Evolutionary conservation across 805 yeast genomes (phyloP).

Genomic region (Ogataea thermomethanolica): DNA sequence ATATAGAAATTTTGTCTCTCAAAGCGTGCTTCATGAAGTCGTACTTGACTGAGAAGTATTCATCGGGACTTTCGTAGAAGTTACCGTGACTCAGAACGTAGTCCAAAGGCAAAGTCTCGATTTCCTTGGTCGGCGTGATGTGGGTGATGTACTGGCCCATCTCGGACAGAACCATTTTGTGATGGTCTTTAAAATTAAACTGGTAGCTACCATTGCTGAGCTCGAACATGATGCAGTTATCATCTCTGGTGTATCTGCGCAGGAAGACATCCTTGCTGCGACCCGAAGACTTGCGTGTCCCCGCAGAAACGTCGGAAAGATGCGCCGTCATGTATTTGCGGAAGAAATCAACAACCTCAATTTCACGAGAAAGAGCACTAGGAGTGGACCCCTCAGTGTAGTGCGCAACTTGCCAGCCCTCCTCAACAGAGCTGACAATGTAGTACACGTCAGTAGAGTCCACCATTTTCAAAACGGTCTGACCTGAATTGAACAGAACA

Average conservation of each 20-base stretch:
- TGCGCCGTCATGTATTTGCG: slow-evolving; percentile 90
- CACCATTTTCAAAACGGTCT: slow-evolving; percentile 70
- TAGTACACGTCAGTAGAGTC: slow-evolving; percentile 66
- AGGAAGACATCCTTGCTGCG: slow-evolving; percentile 69
- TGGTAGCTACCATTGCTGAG: slow-evolving; percentile 90
- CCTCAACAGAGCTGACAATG: slow-evolving; percentile 44
- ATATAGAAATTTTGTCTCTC: slow-evolving; percentile 34
- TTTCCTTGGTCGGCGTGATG: slow-evolving; percentile 71
- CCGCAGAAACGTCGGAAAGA: slow-evolving; percentile 73
- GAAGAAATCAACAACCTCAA: slow-evolving; percentile 84
- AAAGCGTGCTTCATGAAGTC: slow-evolving; percentile 66
- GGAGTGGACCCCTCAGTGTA: slow-evolving; percentile 43
- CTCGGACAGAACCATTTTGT: slow-evolving; percentile 76
- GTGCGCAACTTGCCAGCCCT: slow-evolving; percentile 54
- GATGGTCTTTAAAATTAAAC: slow-evolving; percentile 94
- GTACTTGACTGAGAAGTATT: slow-evolving; percentile 45
- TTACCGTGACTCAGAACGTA: slow-evolving; percentile 45
- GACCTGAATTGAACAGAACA: slow-evolving; percentile 81
- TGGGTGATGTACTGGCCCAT: slow-evolving; percentile 75
- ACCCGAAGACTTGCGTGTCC: slow-evolving; percentile 37
- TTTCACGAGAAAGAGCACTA: slow-evolving; percentile 55
- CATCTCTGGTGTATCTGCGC: slow-evolving; percentile 77
- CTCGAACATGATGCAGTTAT: slow-evolving; percentile 85
- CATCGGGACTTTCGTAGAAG: slow-evolving; percentile 41
- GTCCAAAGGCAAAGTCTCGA: slow-evolving; percentile 59